Conservation (phyloP, 2,329 filamentous ascomycete genomes). For the Penicillium sp. region DNA sequence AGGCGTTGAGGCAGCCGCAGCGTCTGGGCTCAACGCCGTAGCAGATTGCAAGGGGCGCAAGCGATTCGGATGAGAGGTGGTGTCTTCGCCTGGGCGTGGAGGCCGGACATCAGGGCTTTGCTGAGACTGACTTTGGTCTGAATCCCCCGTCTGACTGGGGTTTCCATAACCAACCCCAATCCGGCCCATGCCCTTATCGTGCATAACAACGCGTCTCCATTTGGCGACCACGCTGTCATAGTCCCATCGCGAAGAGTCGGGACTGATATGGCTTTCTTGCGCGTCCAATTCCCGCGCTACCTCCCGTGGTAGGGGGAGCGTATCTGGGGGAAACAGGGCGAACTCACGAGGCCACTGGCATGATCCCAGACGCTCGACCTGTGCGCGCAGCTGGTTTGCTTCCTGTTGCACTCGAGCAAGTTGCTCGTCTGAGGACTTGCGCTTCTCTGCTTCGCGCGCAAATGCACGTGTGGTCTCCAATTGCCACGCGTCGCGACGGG, state of each 20-base stretch:
- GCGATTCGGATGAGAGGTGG: conserved; percentile 18
- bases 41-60: conserved; percentile 18
- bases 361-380: conserved; percentile 39
- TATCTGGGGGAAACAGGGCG: conserved; percentile 41
- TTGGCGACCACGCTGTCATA: conserved; percentile 42
- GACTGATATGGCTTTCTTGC: conserved; percentile 29
- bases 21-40: conserved; percentile 23
- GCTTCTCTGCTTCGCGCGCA: conserved; percentile 38
- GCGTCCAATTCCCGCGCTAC: conserved; percentile 33
- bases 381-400: conserved; percentile 41
- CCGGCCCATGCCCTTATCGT: conserved; percentile 37
- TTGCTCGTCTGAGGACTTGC: conserved; percentile 37
- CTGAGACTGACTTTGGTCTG: conserved; percentile 9
- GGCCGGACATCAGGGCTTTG: conserved; percentile 14
- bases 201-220: conserved; percentile 43
- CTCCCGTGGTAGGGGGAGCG: conserved; percentile 33
- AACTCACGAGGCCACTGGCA: conserved; percentile 45
- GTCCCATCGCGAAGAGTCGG: conserved; percentile 38
- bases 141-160: conserved; percentile 7
- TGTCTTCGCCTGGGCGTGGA: conserved; percentile 20
- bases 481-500: conserved; percentile 43
- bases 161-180: conserved; percentile 26
- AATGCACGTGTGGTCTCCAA: conserved; percentile 43
- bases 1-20: conserved; percentile 20
- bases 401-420: conserved; percentile 42